These are phyloP conservation scores for Auriscalpium microsporum DNA, from an alignment of 768 basidiomycete species.

Conservation along the genomic window DNA sequence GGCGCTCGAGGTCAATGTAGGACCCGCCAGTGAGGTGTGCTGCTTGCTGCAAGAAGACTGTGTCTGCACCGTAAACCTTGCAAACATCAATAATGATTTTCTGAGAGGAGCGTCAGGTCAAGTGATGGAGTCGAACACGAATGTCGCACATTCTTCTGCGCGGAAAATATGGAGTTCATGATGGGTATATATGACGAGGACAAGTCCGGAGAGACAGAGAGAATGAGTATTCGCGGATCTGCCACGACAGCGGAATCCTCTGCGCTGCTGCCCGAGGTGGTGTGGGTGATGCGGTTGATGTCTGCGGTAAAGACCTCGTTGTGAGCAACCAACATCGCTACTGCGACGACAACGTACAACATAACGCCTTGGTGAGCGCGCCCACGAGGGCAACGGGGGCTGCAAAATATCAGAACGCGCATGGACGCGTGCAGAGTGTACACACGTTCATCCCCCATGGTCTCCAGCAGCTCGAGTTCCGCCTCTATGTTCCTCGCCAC, in stretches of 20 bases:
- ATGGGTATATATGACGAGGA: conserved; percentile 92
- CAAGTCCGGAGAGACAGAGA: conserved; percentile 88
- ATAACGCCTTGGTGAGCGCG: conserved; percentile 86
- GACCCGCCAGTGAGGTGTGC: conserved; percentile 92
- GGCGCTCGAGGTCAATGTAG: conserved; percentile 76
- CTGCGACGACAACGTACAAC: conserved; percentile 45
- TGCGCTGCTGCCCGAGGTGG: conserved; percentile 21
- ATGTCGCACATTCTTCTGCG: conserved; percentile 80
- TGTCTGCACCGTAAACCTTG: conserved; percentile 81
- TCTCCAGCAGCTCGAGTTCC: conserved; percentile 48
- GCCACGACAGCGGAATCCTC: conserved; percentile 27
- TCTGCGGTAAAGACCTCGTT: conserved; percentile 46
- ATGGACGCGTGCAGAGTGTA: conserved; percentile 11
- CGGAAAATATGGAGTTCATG: conserved; percentile 99
- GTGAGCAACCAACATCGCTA: conserved; percentile 15
- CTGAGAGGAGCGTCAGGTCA: conserved; percentile 33
- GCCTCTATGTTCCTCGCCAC: conserved; percentile 53
- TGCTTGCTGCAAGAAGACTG: conserved; percentile 96
- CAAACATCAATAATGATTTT: conserved; percentile 96
- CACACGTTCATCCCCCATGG: conserved; percentile 44
- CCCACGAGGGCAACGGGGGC: conserved; percentile 73
- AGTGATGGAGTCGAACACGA: conserved; percentile 4
- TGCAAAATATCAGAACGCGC: conserved; percentile 15
- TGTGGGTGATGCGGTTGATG: conserved; percentile 49
- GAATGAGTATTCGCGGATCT: conserved; percentile 59